Evolutionary conservation across 2,329 filamentous ascomycete genomes (phyloP), one percentile per base, ranked within the genome.

Genomic region (Xylariaceae sp.): DNA sequence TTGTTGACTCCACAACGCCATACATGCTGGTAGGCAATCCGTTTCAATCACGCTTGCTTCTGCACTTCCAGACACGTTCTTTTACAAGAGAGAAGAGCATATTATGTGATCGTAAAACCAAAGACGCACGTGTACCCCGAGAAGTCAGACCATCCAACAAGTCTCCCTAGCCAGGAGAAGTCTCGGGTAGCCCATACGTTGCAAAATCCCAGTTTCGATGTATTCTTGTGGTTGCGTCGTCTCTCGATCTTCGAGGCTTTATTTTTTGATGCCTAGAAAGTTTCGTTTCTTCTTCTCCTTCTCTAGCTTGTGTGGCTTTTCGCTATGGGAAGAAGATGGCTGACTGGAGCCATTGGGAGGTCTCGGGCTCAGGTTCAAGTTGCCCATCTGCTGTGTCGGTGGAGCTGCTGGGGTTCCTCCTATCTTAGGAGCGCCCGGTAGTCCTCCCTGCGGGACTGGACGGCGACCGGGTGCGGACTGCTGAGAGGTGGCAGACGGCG

Each of bases 241-340:
- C 22, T 28, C 7, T 28, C 22, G 4, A 7, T 7, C 7, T 7
- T 28, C 22, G 22, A 7, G 22, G 22, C 44, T 57, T 39, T 42
- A 56, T 67, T 87, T 87, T 71, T 83, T 84, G 61, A 82, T 75
- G 28, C 79, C 76, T 51, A 83, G 70, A 57, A 83, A 79, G 54
- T 80, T 79, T 48, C 80, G 73, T 65, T 75, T 80, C 75, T 84
- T 85, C 72, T 86, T 86, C 61, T 80, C 75, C 61, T 75, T 72
- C 63, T 82, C 78, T 16, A 69, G 60, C 68, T 84, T 84, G 45
- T 75, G 73, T 6, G 70, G 66, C 60, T 77, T 80, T 4, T 62
- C 54, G 52, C 64, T 59, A 59, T 49, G 58, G 7, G 58, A 53
- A 2, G 59, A 57, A 17, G 61, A 54, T 19, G 52, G 56, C 18